Evolutionary conservation across 805 yeast genomes (phyloP).

Genomic region (Kluyveromyces starmeri): DNA sequence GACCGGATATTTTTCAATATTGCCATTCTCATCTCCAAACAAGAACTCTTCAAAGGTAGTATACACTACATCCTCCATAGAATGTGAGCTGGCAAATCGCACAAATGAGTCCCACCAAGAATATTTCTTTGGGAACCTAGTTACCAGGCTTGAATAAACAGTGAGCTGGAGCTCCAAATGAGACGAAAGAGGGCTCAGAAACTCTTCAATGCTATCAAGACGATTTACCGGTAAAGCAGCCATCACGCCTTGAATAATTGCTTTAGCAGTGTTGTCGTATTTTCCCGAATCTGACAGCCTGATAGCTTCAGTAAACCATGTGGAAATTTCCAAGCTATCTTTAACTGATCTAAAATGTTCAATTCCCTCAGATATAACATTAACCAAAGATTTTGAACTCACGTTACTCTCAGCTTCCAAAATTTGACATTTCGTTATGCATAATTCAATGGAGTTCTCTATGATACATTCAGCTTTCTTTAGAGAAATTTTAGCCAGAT

Average conservation of each 20-base stretch:
- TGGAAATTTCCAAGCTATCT: constrained; percentile 28
- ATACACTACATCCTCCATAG: constrained; percentile 29
- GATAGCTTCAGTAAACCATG: constrained; percentile 56
- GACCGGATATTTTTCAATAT: constrained; percentile 42
- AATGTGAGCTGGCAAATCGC: constrained; percentile 26
- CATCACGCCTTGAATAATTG: constrained; percentile 41
- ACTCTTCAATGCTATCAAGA: too few species aligned
- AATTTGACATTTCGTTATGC: constrained; percentile 62
- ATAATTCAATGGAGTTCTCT: constrained; percentile 41
- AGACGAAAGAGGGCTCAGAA: not conserved
- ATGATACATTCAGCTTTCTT: constrained; percentile 52
- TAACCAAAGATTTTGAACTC: constrained; percentile 29
- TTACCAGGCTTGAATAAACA: not conserved
- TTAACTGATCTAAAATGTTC: constrained; percentile 40
- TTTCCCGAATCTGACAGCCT: constrained; percentile 33
- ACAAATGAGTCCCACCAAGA: constrained; percentile 44
- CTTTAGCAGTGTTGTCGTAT: constrained; percentile 39
- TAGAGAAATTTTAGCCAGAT: constrained; percentile 45
- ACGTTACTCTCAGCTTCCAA: constrained; percentile 47
- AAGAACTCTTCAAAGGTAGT: constrained; percentile 48
- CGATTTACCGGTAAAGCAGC: too few species aligned
- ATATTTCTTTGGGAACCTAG: constrained; percentile 36
- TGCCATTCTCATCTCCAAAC: constrained; percentile 15
- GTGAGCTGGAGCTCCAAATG: not conserved
- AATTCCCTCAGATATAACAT: constrained; percentile 33